Evolutionary conservation across 2,329 filamentous ascomycete species (phyloP).

Genomic region (Trichoderma endophyticum): DNA sequence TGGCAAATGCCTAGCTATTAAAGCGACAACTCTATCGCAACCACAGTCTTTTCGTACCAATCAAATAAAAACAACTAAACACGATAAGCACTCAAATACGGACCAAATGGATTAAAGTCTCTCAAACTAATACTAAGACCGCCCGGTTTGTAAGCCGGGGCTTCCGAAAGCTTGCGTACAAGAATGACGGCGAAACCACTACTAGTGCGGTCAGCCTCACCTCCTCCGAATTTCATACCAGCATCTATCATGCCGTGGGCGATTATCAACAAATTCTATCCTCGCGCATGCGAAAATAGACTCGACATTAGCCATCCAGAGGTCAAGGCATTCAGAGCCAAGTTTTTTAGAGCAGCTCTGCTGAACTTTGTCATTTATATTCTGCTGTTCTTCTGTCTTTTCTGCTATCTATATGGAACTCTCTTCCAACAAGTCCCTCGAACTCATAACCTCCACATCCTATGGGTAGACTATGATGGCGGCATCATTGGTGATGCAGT

Average conservation of each 20-base stretch:
- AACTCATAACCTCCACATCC: constrained; percentile 20
- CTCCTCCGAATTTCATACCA: background rate
- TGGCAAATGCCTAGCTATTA: background rate
- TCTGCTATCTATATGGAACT: constrained; percentile 26
- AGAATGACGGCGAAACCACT: background rate
- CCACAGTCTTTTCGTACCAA: background rate
- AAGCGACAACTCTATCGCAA: background rate
- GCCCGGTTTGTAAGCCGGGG: background rate
- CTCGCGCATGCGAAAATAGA: constrained; percentile 20
- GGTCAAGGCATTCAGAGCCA: constrained; percentile 5
- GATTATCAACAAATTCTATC: constrained; percentile 18
- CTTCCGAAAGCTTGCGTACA: background rate
- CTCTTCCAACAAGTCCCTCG: constrained; percentile 23
- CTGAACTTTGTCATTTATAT: constrained; percentile 41
- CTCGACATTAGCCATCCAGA: constrained; percentile 14
- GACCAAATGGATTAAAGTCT: background rate
- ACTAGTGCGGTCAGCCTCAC: background rate
- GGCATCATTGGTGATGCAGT: constrained; percentile 25
- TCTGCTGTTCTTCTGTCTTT: constrained; percentile 24
- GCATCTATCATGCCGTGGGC: background rate
- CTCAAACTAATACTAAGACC: background rate
- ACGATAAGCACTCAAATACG: background rate
- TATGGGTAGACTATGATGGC: constrained; percentile 28
- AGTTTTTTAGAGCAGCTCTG: constrained; percentile 22
- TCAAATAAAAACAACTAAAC: background rate